Evolutionary conservation across 129 eudicot genomes (phyloP).

Genomic region (Flaveria sonorensis): DNA sequence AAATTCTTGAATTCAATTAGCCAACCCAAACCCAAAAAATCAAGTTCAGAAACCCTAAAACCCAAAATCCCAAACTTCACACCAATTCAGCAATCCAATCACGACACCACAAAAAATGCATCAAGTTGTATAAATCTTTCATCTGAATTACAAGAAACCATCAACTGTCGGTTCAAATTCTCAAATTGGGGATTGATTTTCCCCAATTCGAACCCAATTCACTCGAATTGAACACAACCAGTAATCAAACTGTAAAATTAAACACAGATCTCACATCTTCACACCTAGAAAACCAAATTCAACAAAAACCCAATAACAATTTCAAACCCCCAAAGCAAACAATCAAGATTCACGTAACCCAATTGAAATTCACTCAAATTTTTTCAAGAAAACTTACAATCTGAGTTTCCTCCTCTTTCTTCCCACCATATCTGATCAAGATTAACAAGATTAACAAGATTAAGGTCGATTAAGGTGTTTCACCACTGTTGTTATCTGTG

Average conservation of each 20-base stretch:
- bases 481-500: slow-evolving; percentile 13
- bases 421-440: slow-evolving; percentile 48
- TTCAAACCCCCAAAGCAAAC: background rate
- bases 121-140: background rate
- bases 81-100: slow-evolving; percentile 7
- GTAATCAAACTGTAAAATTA: slow-evolving; percentile 11
- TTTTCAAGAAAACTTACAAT: slow-evolving; percentile 38
- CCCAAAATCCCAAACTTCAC: slow-evolving; percentile 16
- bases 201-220: slow-evolving; percentile 6
- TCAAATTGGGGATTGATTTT: background rate
- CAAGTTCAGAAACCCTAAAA: slow-evolving; percentile 27
- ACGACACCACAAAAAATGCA: background rate
- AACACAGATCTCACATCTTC: slow-evolving; percentile 33
- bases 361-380: slow-evolving; percentile 16
- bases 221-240: slow-evolving; percentile 16
- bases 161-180: background rate
- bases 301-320: background rate
- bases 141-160: background rate
- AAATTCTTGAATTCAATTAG: background rate
- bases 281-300: slow-evolving; percentile 21
- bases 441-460: no score
- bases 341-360: slow-evolving; percentile 8
- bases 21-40: slow-evolving; percentile 25
- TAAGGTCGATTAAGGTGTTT: background rate
- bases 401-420: slow-evolving; percentile 45